Conservation (phyloP, 306 rosid species). For the Crataegus laevigata region DNA sequence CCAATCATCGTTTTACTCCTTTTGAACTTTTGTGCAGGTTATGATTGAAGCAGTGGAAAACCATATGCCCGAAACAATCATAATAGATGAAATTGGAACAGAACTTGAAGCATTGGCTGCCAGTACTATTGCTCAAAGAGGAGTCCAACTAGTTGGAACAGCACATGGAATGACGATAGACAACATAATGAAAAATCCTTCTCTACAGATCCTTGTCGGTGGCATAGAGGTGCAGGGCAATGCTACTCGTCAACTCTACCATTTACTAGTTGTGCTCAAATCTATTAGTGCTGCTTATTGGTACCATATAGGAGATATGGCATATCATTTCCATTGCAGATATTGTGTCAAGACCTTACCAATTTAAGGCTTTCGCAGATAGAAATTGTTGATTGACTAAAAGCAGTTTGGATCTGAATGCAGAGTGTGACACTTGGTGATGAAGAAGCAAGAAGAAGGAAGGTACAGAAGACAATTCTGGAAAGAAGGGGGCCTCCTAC, state of each 20-base stretch:
- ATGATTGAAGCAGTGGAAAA: slow-evolving; percentile 99
- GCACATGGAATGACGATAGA: slow-evolving; percentile 96
- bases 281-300: neutral
- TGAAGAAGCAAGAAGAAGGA: slow-evolving; percentile 93
- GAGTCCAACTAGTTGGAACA: slow-evolving; percentile 95
- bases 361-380: slow-evolving; percentile 6
- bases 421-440: slow-evolving; percentile 99
- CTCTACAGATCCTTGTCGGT: slow-evolving; percentile 89
- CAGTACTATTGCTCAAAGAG: slow-evolving; percentile 99
- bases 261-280: neutral
- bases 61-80: slow-evolving; percentile 93
- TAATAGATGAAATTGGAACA: slow-evolving; percentile 97
- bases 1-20: neutral
- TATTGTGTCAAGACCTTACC: neutral
- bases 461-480: slow-evolving; percentile 98
- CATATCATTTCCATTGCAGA: neutral
- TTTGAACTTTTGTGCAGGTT: slow-evolving; percentile 38
- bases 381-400: slow-evolving; percentile 12
- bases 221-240: slow-evolving; percentile 73
- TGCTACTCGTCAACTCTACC: slow-evolving; percentile 2
- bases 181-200: slow-evolving; percentile 79
- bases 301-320: neutral
- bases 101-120: slow-evolving; percentile 99
- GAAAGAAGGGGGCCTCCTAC: slow-evolving; percentile 95
- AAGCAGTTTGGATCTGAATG: slow-evolving; percentile 18